phyloP scores from a whole-genome alignment of 768 basidiomycete species.

The Jaapia argillacea region DNA sequence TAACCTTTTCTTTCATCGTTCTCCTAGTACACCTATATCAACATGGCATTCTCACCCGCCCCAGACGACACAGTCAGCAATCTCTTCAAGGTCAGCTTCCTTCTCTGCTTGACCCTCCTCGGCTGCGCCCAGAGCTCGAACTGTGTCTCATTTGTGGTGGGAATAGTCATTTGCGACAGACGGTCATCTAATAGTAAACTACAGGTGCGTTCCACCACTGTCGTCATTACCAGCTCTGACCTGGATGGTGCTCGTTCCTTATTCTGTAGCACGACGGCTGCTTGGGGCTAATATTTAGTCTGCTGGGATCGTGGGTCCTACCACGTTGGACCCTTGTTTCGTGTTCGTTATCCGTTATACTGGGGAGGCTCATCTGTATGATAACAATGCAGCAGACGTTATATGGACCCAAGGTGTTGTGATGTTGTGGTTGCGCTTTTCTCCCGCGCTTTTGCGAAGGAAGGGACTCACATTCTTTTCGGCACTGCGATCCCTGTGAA shows the following conservation, averaged over 20 bases:
- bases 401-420: too few relatives aligned
- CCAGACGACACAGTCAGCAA: slow-evolving; percentile 70
- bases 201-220: slow-evolving; percentile 29
- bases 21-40: slow-evolving; percentile 68
- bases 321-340: too few relatives aligned
- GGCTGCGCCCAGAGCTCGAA: too few relatives aligned
- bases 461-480: too few relatives aligned
- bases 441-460: too few relatives aligned
- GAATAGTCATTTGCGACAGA: slow-evolving; percentile 54
- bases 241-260: not conserved
- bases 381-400: too few relatives aligned
- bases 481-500: too few relatives aligned
- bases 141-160: not conserved
- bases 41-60: slow-evolving; percentile 66
- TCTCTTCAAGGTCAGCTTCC: slow-evolving; percentile 44
- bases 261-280: slow-evolving; percentile 40
- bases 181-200: slow-evolving; percentile 58
- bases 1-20: not conserved
- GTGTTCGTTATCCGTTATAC: too few relatives aligned
- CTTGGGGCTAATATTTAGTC: slow-evolving; percentile 51
- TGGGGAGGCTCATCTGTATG: too few relatives aligned
- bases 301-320: too few relatives aligned
- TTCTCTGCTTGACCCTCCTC: not conserved
- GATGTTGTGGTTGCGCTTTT: too few relatives aligned
- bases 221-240: not conserved